Base-by-base conservation (phyloP, 1,139 yeast species). In the Saccharomyces hybrid region DNA sequence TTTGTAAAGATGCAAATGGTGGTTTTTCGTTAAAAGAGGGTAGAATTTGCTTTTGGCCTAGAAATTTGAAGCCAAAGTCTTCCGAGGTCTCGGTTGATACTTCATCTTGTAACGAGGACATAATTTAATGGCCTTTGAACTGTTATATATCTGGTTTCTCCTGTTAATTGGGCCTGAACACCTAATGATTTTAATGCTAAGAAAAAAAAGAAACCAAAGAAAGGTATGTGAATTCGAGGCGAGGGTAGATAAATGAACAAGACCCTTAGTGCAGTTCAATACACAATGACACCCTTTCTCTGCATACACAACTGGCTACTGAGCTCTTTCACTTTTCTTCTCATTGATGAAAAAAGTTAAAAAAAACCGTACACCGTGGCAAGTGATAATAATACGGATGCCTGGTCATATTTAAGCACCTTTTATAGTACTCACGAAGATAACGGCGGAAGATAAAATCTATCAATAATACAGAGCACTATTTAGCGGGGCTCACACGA, bases 51-150 rank as follows among this genome's bases (percentile, higher is more conserved):
- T 66, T 60, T 11, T 61, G 56, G 11, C 73, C 74, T 16, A 73
- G 49, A 32, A 67, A 62, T 58, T 70, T 73, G 64, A 73, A 74
- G 2, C 77, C 77, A 56, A 70, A 70, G 55, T 72, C 74, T 66
- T 74, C 68, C 8, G 69, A 60, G 46, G 65, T 71, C 42, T 52
- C 47, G 1, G 69, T 65, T 9, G 58, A 58, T 24, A 67, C 50
- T 52, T 66, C 70, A 24, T 58, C 61, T 3, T 58, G 60, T 28
- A 64, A 27, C 8, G 52, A 14, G 27, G 65, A 57, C 64, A 59
- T 61, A 14, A 21, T 52, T 12, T 12, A 42, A 19, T 14, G n/a
- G 8, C 11, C 27, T 19, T 9, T 26, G 16, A 38, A 3, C 47
- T 14, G 16, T 14, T 34, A 34, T 34, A 7, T 34, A 14, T 34